Percentiles rank a stretch among this genome's conserved stretches.
Conservation (phyloP, 257 asterid species). For the Handroanthus guayacan region DNA sequence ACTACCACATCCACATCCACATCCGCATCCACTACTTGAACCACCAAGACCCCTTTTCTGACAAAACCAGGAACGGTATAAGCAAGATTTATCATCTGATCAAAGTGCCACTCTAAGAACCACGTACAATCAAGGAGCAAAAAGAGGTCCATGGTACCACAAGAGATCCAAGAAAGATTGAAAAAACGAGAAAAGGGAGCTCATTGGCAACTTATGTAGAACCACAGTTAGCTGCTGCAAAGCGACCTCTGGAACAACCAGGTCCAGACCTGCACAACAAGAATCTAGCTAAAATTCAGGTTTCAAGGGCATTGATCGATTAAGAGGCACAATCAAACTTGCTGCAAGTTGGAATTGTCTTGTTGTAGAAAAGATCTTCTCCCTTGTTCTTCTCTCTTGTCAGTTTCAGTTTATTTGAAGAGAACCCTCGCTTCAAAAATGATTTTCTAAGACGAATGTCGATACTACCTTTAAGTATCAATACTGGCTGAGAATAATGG, state of each 20-base stretch:
- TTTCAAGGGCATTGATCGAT: not conserved
- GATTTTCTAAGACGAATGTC: not conserved
- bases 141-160: not conserved
- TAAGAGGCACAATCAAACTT: not conserved
- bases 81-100: too few species aligned
- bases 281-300: not conserved
- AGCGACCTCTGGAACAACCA: slow-evolving; percentile 45
- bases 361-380: too few species aligned
- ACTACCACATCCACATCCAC: slow-evolving; percentile 43
- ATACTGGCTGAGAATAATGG: not conserved
- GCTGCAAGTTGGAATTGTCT: too few species aligned
- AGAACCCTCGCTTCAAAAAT: not conserved
- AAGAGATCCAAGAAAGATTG: not conserved
- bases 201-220: slow-evolving; percentile 46
- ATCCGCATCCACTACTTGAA: slow-evolving; percentile 39
- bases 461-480: not conserved
- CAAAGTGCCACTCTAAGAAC: not conserved
- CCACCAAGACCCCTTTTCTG: slow-evolving; percentile 52
- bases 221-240: slow-evolving; percentile 42
- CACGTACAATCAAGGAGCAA: not conserved
- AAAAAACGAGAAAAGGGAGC: not conserved
- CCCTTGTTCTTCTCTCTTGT: too few species aligned
- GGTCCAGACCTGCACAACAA: slow-evolving; percentile 50
- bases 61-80: not conserved
- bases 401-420: not conserved